Percentiles rank a stretch among this genome's conserved stretches.
These are phyloP conservation scores for Fusarium subglutinans DNA, from an alignment of 2,329 filamentous ascomycete genomes.

Conservation along the genomic window DNA sequence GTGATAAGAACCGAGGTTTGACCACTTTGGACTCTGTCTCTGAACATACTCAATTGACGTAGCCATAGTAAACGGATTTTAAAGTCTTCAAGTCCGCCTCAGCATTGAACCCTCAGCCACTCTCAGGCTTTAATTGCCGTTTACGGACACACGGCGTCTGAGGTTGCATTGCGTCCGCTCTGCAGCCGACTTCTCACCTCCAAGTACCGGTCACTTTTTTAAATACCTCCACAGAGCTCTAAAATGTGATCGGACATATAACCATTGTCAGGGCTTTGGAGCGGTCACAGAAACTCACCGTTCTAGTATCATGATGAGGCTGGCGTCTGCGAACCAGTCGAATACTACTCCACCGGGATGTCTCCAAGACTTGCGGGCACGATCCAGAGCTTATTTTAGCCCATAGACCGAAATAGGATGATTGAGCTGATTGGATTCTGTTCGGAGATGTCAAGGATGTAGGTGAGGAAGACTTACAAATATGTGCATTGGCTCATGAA, in stretches of 20 bases:
- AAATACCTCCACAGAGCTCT: background rate
- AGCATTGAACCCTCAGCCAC: background rate
- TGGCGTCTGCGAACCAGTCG: background rate
- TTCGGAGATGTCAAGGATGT: background rate
- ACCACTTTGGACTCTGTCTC: fast-evolving
- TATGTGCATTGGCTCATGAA: background rate
- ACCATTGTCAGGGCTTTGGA: background rate
- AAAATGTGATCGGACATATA: background rate
- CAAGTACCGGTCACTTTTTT: background rate
- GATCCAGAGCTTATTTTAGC: background rate
- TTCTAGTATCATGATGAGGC: background rate
- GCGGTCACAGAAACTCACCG: background rate
- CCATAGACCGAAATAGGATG: too few relatives aligned
- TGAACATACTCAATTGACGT: background rate
- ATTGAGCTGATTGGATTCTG: background rate
- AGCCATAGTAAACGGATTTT: background rate
- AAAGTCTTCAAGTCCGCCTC: background rate
- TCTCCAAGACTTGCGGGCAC: background rate
- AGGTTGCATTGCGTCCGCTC: background rate
- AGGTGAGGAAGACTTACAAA: background rate
- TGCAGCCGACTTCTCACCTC: background rate
- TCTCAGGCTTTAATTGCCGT: background rate
- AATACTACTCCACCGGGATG: background rate
- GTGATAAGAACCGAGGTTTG: background rate
- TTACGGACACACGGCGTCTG: background rate